Evolutionary conservation across 345 rosid species (phyloP).

Genomic region (Gossypium ekmanianum): DNA sequence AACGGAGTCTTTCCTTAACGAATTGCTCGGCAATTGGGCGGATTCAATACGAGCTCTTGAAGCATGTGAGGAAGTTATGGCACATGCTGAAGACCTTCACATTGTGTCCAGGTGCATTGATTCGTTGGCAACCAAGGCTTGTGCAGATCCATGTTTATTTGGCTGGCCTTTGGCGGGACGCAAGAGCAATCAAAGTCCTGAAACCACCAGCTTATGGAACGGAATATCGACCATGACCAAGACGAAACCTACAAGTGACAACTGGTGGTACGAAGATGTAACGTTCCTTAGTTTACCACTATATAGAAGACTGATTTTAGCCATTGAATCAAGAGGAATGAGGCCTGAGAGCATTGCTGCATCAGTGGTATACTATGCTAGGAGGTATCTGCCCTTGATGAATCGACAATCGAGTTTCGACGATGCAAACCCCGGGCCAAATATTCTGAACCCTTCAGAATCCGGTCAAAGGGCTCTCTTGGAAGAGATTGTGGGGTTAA

Average conservation of each 20-base stretch:
- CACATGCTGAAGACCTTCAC: constrained; percentile 61
- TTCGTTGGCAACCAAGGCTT: constrained; percentile 68
- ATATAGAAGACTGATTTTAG: constrained; percentile 48
- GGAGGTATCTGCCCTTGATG: constrained; percentile 52
- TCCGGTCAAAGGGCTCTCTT: constrained; percentile 45
- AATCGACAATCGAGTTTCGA: constrained; percentile 43
- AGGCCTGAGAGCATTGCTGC: constrained; percentile 50
- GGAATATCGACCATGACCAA: constrained; percentile 48
- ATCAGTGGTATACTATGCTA: constrained; percentile 51
- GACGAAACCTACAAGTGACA: constrained; percentile 46
- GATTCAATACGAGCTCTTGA: constrained; percentile 72
- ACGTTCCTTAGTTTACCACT: constrained; percentile 48
- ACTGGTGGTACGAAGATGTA: constrained; percentile 77
- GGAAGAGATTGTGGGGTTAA: constrained; percentile 54
- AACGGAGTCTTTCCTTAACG: constrained; percentile 56
- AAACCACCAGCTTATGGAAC: constrained; percentile 49
- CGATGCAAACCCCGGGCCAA: constrained; percentile 23
- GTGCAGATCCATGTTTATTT: constrained; percentile 56
- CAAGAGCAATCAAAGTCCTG: constrained; percentile 26
- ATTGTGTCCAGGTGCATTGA: constrained; percentile 69
- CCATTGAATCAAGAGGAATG: constrained; percentile 51
- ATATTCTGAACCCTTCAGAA: constrained; percentile 32
- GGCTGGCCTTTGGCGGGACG: constrained; percentile 49
- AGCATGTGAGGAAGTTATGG: constrained; percentile 58
- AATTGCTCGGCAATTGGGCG: constrained; percentile 53